phyloP scores from a whole-genome alignment of 257 asterid genomes.

The Ajuga chamaepitys region DNA sequence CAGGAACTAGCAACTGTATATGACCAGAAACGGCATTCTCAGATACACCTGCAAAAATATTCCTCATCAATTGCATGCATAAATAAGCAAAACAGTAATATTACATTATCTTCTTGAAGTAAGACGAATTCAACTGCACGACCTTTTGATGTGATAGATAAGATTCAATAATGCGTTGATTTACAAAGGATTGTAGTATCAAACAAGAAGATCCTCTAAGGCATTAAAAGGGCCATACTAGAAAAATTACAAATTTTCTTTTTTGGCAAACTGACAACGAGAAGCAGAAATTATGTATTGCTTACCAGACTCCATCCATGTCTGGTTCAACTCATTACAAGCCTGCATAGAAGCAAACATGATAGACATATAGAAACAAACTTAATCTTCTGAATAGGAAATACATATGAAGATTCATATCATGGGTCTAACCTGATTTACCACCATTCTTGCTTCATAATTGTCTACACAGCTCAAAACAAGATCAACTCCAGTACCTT shows the following conservation, averaged over 20 bases:
- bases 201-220: neutral
- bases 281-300: slow-evolving; percentile 2
- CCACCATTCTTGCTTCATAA: slow-evolving; percentile 99
- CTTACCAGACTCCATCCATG: slow-evolving; percentile 98
- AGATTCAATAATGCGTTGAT: neutral
- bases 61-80: slow-evolving; percentile 12
- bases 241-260: neutral
- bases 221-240: neutral
- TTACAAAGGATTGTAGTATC: neutral
- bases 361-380: slow-evolving; percentile 2
- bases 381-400: neutral
- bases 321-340: slow-evolving; percentile 87
- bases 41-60: slow-evolving; percentile 66
- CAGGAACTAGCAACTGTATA: slow-evolving; percentile 87
- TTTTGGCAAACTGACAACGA: slow-evolving; percentile 2
- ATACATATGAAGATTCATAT: slow-evolving; percentile 7
- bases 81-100: neutral
- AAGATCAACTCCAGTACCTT: slow-evolving; percentile 83
- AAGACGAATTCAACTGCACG: slow-evolving; percentile 2
- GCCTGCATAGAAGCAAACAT: slow-evolving; percentile 51
- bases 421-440: slow-evolving; percentile 70
- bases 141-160: neutral
- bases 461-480: slow-evolving; percentile 96
- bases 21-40: slow-evolving; percentile 99
- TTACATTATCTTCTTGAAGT: neutral